Evolutionary conservation across 192 early-diverging fungal genomes (phyloP).

Genomic region (Backusella liffmaniae): DNA sequence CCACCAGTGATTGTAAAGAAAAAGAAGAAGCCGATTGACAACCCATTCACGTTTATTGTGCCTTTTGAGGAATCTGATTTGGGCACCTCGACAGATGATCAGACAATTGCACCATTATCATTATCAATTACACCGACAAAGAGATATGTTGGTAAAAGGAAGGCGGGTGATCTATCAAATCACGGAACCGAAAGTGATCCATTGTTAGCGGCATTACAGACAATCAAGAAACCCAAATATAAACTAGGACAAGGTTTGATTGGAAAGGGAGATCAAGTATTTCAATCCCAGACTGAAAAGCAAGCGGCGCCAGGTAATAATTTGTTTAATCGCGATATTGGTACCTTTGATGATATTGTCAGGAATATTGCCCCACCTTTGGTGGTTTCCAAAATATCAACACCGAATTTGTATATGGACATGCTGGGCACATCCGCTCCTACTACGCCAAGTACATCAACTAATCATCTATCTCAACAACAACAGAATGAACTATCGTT

Average conservation of each 20-base stretch:
- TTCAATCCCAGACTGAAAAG: slow-evolving; percentile 15
- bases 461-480: background rate
- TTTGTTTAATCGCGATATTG: slow-evolving; percentile 16
- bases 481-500: background rate
- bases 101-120: background rate
- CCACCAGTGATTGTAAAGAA: slow-evolving; percentile 20
- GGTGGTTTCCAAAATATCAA: slow-evolving; percentile 27
- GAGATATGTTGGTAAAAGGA: background rate
- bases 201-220: background rate
- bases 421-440: background rate
- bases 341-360: slow-evolving; percentile 25
- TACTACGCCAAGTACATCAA: background rate
- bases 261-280: slow-evolving; percentile 9
- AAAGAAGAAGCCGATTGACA: slow-evolving; percentile 25
- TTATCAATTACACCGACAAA: background rate
- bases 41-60: slow-evolving; percentile 31
- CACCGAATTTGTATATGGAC: slow-evolving; percentile 30
- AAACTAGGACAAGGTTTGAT: slow-evolving; percentile 12
- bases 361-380: slow-evolving; percentile 22
- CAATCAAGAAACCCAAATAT: slow-evolving; percentile 12
- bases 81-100: slow-evolving; percentile 9
- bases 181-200: background rate
- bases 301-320: slow-evolving; percentile 21
- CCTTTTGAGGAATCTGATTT: slow-evolving; percentile 34
- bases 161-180: background rate